These are phyloP conservation scores for Fusarium anthophilum DNA, from an alignment of 2,329 filamentous ascomycete genomes.

Conservation along the genomic window DNA sequence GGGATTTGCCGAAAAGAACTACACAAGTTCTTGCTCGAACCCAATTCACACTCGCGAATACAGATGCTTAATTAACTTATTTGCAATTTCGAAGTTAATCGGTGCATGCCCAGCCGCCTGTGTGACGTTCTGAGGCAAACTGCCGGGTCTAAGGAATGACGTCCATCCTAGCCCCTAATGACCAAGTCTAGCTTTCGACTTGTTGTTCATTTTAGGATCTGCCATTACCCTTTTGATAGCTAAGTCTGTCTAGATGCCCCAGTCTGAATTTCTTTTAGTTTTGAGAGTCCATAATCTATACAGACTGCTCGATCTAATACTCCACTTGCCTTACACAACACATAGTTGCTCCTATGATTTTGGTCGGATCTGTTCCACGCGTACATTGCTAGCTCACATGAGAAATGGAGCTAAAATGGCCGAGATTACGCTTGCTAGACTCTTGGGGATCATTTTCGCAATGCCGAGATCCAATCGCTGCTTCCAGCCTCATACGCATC, in stretches of 20 bases:
- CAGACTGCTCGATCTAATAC: too few species aligned
- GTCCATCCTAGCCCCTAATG: background rate
- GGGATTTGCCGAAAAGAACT: background rate
- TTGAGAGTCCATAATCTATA: too few species aligned
- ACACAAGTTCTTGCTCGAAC: background rate
- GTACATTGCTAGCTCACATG: background rate
- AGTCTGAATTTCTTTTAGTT: fast-evolving
- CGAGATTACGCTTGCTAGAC: fast-evolving
- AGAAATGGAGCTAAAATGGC: background rate
- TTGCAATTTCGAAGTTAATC: background rate
- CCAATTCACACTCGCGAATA: background rate
- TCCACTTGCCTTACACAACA: background rate
- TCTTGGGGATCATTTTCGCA: background rate
- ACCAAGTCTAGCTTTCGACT: background rate
- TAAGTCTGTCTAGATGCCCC: fast-evolving
- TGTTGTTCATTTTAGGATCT: background rate
- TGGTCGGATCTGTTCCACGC: background rate
- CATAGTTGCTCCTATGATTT: background rate
- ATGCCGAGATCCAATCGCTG: too few species aligned
- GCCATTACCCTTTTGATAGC: fast-evolving
- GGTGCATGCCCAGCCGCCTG: background rate
- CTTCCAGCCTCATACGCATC: too few species aligned
- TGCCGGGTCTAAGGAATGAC: background rate
- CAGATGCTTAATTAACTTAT: background rate
- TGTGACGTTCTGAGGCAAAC: background rate